These are phyloP conservation scores for Sanghuangporus baumii DNA, from an alignment of 1,284 basidiomycete genomes.

Conservation along the genomic window DNA sequence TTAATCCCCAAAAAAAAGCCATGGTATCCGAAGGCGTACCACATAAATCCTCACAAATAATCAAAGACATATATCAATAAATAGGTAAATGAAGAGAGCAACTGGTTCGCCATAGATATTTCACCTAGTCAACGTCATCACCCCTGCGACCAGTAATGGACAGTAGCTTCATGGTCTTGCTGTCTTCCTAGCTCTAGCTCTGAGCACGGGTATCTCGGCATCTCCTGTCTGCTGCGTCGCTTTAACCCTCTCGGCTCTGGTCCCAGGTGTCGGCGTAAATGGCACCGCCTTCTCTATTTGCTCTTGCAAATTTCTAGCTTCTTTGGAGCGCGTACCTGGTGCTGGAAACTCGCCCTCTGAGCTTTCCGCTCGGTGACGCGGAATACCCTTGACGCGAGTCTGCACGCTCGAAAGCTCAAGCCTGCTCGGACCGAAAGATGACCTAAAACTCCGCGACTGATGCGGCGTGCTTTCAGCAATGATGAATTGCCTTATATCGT, in stretches of 20 bases:
- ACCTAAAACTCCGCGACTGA: background rate
- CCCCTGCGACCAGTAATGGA: too few relatives aligned
- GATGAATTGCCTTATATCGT: background rate
- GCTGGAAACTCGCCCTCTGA: constrained; percentile 10
- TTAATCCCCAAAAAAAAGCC: too few relatives aligned
- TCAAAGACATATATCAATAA: background rate
- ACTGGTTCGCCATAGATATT: too few relatives aligned
- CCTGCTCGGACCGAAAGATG: background rate
- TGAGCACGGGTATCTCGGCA: too few relatives aligned
- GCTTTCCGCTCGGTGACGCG: background rate
- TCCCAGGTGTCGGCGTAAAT: constrained; percentile 4
- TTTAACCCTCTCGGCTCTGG: background rate
- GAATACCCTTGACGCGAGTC: background rate
- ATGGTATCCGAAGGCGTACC: background rate
- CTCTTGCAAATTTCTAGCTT: background rate
- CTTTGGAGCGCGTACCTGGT: constrained; percentile 2
- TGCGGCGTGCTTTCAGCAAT: background rate
- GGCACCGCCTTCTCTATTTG: background rate
- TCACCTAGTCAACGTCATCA: too few relatives aligned
- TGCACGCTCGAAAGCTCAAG: background rate
- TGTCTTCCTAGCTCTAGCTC: too few relatives aligned
- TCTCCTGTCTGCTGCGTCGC: background rate
- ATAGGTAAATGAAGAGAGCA: background rate
- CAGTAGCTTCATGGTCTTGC: too few relatives aligned
- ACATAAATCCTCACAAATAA: background rate